Conservation (phyloP, 2,329 filamentous ascomycete species). For the Rutstroemia sp. region DNA sequence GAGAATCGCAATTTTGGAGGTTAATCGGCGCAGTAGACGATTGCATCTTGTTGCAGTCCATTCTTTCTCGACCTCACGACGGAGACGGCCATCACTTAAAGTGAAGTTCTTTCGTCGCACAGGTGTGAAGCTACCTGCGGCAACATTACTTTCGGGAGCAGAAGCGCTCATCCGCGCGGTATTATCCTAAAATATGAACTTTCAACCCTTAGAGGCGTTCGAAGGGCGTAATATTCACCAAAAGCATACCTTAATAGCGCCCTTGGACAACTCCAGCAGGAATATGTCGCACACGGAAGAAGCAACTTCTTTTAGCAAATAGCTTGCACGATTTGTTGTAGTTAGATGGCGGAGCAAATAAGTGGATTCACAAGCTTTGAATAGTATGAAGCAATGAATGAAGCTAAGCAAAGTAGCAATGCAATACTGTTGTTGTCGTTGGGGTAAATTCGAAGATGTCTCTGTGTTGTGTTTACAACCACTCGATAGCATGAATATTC, state of each 20-base stretch:
- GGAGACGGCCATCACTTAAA: slow-evolving; percentile 15
- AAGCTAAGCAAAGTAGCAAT: slow-evolving; percentile 1
- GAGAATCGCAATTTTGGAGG: slow-evolving; percentile 36
- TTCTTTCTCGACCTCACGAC: slow-evolving; percentile 20
- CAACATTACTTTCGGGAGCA: neutral
- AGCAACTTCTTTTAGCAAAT: slow-evolving; percentile 9
- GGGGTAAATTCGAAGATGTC: neutral
- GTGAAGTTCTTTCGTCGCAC: slow-evolving; percentile 21
- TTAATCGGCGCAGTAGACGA: slow-evolving; percentile 36
- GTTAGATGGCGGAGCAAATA: too few species aligned
- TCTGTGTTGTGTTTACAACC: slow-evolving; percentile 3
- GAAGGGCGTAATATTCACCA: too few species aligned
- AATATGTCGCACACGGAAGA: neutral
- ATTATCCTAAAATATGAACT: neutral
- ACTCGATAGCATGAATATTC: neutral
- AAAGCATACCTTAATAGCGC: too few species aligned
- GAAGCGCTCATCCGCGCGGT: slow-evolving; percentile 5
- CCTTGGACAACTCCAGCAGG: too few species aligned
- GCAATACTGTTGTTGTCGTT: neutral
- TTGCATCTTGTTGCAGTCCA: slow-evolving; percentile 39
- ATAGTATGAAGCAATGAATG: neutral
- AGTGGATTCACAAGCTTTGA: neutral
- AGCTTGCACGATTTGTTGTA: neutral
- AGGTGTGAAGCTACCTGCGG: slow-evolving; percentile 23
- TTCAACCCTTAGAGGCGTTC: neutral